These are phyloP conservation scores for Silene coronaria DNA, from an alignment of 179 eudicot genomes.

Conservation along the genomic window DNA sequence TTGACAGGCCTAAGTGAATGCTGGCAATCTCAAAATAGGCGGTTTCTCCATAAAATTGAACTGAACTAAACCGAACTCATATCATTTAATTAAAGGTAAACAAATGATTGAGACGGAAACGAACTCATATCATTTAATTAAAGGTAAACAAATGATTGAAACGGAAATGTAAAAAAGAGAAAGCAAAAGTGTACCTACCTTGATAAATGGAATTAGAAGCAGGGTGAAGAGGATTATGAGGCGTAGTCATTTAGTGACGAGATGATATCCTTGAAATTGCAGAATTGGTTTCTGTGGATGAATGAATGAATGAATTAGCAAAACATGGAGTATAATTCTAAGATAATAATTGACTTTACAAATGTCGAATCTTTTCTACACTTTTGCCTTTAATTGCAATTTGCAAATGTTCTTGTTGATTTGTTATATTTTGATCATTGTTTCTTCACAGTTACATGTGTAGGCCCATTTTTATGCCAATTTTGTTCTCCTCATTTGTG, in stretches of 20 bases:
- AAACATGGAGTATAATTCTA: no score
- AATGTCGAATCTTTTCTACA: constrained; percentile 32
- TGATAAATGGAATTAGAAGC: constrained; percentile 27
- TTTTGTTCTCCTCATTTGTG: not conserved
- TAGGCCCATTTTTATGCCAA: not conserved
- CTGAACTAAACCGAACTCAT: not conserved
- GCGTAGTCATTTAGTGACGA: constrained; percentile 14
- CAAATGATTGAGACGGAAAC: not conserved
- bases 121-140: no score
- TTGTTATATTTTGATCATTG: not conserved
- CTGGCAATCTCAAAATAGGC: no score
- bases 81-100: no score
- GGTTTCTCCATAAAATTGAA: not conserved
- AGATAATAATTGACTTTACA: no score
- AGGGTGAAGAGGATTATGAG: constrained; percentile 41
- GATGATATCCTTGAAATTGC: constrained; percentile 10
- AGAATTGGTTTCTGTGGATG: not conserved
- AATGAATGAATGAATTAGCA: constrained; percentile 11
- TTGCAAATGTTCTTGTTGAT: not conserved
- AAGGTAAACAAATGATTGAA: not conserved
- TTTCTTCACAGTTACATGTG: not conserved
- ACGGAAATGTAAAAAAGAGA: not conserved
- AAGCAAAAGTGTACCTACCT: constrained; percentile 33
- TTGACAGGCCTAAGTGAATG: no score
- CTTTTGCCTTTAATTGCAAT: not conserved